Conservation (phyloP, 2,329 filamentous ascomycete species). For the Orbilia ellipsospora region DNA sequence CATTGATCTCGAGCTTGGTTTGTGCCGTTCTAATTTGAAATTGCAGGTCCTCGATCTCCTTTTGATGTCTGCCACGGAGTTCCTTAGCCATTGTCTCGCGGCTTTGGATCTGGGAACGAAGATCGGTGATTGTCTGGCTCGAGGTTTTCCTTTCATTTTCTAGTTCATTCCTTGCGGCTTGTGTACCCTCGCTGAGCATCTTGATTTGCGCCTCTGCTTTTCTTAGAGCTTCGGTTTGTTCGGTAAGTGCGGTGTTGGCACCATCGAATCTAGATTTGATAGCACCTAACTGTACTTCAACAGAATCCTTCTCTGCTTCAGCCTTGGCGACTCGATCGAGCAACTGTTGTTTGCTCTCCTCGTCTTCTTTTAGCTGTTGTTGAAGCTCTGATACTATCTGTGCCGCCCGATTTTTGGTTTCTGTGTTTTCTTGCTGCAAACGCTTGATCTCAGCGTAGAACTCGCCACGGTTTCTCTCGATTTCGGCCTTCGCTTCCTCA, state of each 20-base stretch:
- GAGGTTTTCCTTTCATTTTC: constrained; percentile 31
- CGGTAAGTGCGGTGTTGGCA: constrained; percentile 17
- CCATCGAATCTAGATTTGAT: constrained; percentile 27
- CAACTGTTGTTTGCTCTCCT: constrained; percentile 48
- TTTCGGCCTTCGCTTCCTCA: constrained; percentile 23
- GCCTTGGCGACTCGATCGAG: constrained; percentile 48
- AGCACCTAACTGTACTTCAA: constrained; percentile 10
- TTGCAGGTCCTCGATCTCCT: constrained; percentile 42
- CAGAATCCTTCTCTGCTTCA: constrained; percentile 39
- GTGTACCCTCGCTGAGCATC: constrained; percentile 18
- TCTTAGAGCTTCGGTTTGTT: constrained; percentile 22
- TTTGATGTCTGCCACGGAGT: constrained; percentile 24
- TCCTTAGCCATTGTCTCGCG: constrained; percentile 34
- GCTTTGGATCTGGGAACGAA: constrained; percentile 38
- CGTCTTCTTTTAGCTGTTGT: constrained; percentile 42
- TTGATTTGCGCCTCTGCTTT: constrained; percentile 37
- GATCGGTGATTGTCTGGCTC: constrained; percentile 21
- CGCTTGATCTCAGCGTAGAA: constrained; percentile 26
- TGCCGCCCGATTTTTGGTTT: constrained; percentile 43
- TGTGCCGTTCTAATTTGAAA: constrained; percentile 39
- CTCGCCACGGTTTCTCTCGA: constrained; percentile 22
- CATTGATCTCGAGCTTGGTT: constrained; percentile 46
- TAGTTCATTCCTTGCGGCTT: constrained; percentile 4
- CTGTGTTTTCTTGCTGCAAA: constrained; percentile 20
- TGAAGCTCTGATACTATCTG: constrained; percentile 44